Conservation (phyloP, 2,329 filamentous ascomycete species). For the Aspergillus quadrilineatus region DNA sequence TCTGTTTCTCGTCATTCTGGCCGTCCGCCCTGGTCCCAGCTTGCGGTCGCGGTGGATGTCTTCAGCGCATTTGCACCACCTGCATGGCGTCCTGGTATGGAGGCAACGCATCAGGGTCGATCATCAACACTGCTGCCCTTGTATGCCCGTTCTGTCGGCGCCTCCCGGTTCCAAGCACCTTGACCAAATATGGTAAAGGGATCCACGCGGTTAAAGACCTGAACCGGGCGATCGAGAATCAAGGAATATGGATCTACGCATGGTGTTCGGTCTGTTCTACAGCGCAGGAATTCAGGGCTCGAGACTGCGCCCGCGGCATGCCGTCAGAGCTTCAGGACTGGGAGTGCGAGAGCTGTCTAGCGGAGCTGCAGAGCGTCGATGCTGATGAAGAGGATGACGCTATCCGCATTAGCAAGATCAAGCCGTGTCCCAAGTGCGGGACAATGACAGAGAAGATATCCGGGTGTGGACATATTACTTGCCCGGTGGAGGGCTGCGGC, state of each 20-base stretch:
- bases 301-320: slow-evolving; percentile 46
- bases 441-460: slow-evolving; percentile 38
- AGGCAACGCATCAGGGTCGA: slow-evolving; percentile 43
- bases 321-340: slow-evolving; percentile 41
- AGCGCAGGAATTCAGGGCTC: slow-evolving; percentile 45
- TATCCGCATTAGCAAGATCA: slow-evolving; percentile 13
- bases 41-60: slow-evolving; percentile 49
- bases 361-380: slow-evolving; percentile 5
- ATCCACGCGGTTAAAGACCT: slow-evolving; percentile 41
- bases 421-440: slow-evolving; percentile 40
- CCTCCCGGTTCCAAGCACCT: slow-evolving; percentile 38
- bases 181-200: slow-evolving; percentile 39
- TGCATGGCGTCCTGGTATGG: slow-evolving; percentile 51
- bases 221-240: slow-evolving; percentile 40
- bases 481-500: slow-evolving; percentile 24
- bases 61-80: slow-evolving; percentile 44
- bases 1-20: slow-evolving; percentile 47
- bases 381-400: neutral
- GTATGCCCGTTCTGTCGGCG: slow-evolving; percentile 54
- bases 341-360: slow-evolving; percentile 44
- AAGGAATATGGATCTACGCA: slow-evolving; percentile 49
- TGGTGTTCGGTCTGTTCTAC: slow-evolving; percentile 49
- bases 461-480: slow-evolving; percentile 45
- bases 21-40: slow-evolving; percentile 42
- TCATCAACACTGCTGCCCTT: slow-evolving; percentile 52